phyloP scores from a whole-genome alignment of 768 basidiomycete genomes.

The Dendrothele bispora region DNA sequence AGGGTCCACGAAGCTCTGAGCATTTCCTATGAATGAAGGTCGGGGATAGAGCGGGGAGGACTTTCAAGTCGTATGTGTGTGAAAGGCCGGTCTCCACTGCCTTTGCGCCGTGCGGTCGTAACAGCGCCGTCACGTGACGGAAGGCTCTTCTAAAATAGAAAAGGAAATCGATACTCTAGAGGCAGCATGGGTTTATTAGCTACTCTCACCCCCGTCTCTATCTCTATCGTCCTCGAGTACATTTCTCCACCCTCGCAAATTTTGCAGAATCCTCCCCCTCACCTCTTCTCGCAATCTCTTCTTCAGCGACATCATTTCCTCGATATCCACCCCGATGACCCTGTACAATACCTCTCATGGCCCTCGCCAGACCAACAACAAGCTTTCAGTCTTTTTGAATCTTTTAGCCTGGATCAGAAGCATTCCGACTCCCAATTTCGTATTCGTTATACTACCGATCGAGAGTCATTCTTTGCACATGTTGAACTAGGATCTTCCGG shows the following conservation, averaged over 20 bases:
- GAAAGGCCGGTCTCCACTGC: neutral
- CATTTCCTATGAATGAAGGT: neutral
- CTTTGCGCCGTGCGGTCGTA: no score
- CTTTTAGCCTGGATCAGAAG: slow-evolving; percentile 20
- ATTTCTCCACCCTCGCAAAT: slow-evolving; percentile 54
- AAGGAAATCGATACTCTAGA: neutral
- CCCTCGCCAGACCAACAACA: slow-evolving; percentile 42
- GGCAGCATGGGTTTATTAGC: neutral
- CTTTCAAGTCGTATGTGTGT: neutral
- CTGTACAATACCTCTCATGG: slow-evolving; percentile 67
- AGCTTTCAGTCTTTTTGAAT: slow-evolving; percentile 44
- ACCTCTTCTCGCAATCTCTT: slow-evolving; percentile 60
- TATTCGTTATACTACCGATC: slow-evolving; percentile 36
- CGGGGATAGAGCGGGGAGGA: neutral
- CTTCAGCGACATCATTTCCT: slow-evolving; percentile 69
- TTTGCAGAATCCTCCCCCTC: slow-evolving; percentile 43
- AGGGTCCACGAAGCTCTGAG: neutral
- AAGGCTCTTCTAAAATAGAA: neutral
- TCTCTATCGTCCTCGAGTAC: slow-evolving; percentile 55
- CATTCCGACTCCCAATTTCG: slow-evolving; percentile 3
- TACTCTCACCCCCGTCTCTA: slow-evolving; percentile 32
- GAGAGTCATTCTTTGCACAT: slow-evolving; percentile 57
- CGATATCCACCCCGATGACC: slow-evolving; percentile 42
- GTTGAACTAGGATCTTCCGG: slow-evolving; percentile 37
- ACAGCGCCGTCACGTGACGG: no score